Percentiles rank a stretch among this genome's conserved stretches.
Evolutionary conservation across 2,329 filamentous ascomycete genomes (phyloP).

Genomic region (Tolypocladium tropicale): DNA sequence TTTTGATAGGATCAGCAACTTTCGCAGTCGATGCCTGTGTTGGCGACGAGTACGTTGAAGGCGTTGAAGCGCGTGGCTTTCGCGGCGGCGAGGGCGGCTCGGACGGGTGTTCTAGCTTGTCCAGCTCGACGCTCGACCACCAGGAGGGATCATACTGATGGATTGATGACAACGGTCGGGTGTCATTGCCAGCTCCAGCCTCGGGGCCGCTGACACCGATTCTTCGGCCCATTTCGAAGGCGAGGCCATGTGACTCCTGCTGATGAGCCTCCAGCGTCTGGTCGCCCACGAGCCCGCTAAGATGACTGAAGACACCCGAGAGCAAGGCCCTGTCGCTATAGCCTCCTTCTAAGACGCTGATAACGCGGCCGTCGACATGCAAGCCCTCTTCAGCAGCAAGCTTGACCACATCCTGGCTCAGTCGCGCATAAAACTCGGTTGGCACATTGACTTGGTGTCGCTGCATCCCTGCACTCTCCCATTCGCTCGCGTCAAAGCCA

Average conservation of each 20-base stretch:
- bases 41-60: constrained; percentile 73
- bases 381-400: constrained; percentile 72
- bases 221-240: constrained; percentile 47
- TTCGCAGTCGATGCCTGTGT: constrained; percentile 83
- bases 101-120: constrained; percentile 55
- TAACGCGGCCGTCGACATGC: constrained; percentile 69
- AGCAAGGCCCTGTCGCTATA: constrained; percentile 88
- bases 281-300: constrained; percentile 66
- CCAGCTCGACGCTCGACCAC: constrained; percentile 59
- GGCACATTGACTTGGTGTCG: constrained; percentile 92
- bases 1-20: constrained; percentile 56
- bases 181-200: constrained; percentile 7
- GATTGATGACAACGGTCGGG: constrained; percentile 13
- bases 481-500: constrained; percentile 94
- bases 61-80: constrained; percentile 44
- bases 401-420: constrained; percentile 75
- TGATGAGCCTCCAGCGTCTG: constrained; percentile 26
- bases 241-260: constrained; percentile 31
- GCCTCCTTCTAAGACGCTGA: constrained; percentile 91
- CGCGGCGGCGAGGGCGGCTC: constrained; percentile 36
- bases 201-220: constrained; percentile 29
- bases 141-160: constrained; percentile 55
- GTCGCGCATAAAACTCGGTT: constrained; percentile 88
- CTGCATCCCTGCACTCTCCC: constrained; percentile 89
- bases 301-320: constrained; percentile 81